A percentile compares a stretch with the other conserved stretches of the same genome.
Evolutionary conservation across 371 early-diverging fungal species (phyloP).

Genomic region (Umbelopsis sp.): DNA sequence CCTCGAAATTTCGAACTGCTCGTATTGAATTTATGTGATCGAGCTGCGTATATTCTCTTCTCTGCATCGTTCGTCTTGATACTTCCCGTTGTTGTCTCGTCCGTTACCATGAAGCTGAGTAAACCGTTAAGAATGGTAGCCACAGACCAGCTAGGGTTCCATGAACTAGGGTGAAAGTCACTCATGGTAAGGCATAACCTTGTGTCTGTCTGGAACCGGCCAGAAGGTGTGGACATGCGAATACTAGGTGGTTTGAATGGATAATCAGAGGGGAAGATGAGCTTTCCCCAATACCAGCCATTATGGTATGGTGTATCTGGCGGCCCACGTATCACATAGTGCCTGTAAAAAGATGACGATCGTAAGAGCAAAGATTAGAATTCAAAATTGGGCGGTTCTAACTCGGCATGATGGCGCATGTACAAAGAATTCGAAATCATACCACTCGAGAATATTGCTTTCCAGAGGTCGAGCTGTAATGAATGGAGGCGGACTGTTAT

Average conservation of each 20-base stretch:
- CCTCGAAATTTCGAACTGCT: constrained; percentile 76
- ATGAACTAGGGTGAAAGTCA: constrained; percentile 91
- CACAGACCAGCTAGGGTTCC: constrained; percentile 98
- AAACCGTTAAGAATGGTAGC: constrained; percentile 94
- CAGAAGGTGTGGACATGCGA: constrained; percentile 91
- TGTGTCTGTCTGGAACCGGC: constrained; percentile 89
- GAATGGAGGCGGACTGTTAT: constrained; percentile 61
- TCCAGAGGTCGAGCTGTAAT: constrained; percentile 93
- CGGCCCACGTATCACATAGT: constrained; percentile 94
- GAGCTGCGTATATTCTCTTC: constrained; percentile 74
- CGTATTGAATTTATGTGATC: constrained; percentile 83
- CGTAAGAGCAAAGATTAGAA: neutral
- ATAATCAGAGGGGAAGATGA: constrained; percentile 94
- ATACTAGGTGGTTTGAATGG: constrained; percentile 96
- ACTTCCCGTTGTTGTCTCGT: constrained; percentile 92
- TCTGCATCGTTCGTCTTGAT: constrained; percentile 79
- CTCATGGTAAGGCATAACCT: constrained; percentile 94
- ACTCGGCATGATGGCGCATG: neutral
- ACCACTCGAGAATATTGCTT: constrained; percentile 95
- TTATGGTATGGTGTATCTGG: constrained; percentile 90
- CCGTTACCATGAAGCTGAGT: constrained; percentile 95
- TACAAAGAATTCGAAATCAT: constrained; percentile 21
- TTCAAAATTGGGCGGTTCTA: neutral
- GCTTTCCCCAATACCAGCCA: constrained; percentile 95
- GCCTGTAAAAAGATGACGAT: constrained; percentile 57